Conservation (phyloP, 805 yeast genomes). For the Candida insectalens region DNA sequence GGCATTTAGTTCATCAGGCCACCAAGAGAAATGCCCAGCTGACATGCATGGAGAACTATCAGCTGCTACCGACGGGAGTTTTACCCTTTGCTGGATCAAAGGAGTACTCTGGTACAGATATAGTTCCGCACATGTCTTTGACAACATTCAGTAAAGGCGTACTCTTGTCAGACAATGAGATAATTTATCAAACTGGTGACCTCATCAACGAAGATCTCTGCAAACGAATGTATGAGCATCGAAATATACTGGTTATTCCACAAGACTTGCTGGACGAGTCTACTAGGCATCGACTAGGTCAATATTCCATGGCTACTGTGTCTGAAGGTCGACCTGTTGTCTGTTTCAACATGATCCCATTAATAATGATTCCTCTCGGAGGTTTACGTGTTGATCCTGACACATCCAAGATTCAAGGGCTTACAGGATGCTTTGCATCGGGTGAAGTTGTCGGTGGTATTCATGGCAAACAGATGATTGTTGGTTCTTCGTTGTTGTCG, state of each 20-base stretch:
- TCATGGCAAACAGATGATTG: conserved; percentile 54
- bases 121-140: not conserved
- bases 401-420: conserved; percentile 16
- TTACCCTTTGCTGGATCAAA: conserved; percentile 29
- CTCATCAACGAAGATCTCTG: conserved; percentile 2
- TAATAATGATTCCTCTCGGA: conserved; percentile 31
- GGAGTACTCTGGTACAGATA: not conserved
- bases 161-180: not conserved
- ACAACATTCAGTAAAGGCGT: not conserved
- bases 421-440: conserved; percentile 42
- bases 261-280: not conserved
- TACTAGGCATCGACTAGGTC: not conserved
- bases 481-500: conserved; percentile 47
- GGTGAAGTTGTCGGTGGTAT: conserved; percentile 67
- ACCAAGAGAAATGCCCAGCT: conserved; percentile 38
- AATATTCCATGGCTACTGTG: not conserved
- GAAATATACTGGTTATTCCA: not conserved
- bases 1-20: conserved; percentile 48
- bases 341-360: conserved; percentile 6
- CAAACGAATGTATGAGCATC: conserved; percentile 6
- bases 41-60: conserved; percentile 49
- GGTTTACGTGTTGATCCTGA: conserved; percentile 43
- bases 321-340: not conserved
- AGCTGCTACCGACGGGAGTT: conserved; percentile 56
- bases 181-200: conserved; percentile 1